Conservation (phyloP, 768 basidiomycete species). For the Hortiboletus campestris region DNA sequence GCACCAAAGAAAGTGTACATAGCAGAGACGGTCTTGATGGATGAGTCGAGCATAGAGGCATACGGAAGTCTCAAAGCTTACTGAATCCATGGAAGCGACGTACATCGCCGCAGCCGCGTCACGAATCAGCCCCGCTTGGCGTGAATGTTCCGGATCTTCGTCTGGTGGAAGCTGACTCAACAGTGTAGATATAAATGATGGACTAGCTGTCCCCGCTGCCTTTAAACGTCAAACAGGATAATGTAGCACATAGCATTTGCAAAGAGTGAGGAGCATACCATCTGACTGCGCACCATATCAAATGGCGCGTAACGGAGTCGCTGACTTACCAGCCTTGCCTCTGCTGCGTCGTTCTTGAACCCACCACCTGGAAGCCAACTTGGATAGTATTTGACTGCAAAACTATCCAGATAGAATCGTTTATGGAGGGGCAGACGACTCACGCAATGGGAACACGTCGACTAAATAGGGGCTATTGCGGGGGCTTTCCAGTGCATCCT, state of each 20-base stretch:
- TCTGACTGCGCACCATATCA: constrained; percentile 7
- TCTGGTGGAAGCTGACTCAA: constrained; percentile 8
- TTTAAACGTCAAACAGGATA: neutral
- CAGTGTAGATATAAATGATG: constrained; percentile 12
- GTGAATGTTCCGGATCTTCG: constrained; percentile 3
- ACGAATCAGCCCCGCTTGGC: constrained; percentile 9
- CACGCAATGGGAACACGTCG: constrained; percentile 5
- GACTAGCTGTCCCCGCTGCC: constrained; percentile 3
- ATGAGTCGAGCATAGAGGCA: neutral
- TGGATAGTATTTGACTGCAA: constrained; percentile 11
- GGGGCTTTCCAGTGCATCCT: constrained; percentile 1
- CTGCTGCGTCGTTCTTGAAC: constrained; percentile 7
- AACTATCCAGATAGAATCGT: neutral
- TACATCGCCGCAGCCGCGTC: constrained; percentile 12
- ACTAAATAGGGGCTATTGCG: constrained; percentile 5
- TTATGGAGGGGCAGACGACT: neutral
- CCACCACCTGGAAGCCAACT: constrained; percentile 15
- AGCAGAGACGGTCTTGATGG: constrained; percentile 1
- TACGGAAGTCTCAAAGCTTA: neutral
- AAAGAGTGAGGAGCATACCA: neutral
- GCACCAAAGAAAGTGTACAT: constrained; percentile 9
- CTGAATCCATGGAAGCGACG: constrained; percentile 11
- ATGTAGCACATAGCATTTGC: neutral
- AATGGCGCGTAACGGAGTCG: constrained; percentile 6
- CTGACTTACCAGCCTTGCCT: neutral